A percentile compares a stretch with the other conserved stretches of the same genome.
These are phyloP conservation scores for Amanita exitialis DNA, from an alignment of 768 basidiomycete species.

Conservation along the genomic window DNA sequence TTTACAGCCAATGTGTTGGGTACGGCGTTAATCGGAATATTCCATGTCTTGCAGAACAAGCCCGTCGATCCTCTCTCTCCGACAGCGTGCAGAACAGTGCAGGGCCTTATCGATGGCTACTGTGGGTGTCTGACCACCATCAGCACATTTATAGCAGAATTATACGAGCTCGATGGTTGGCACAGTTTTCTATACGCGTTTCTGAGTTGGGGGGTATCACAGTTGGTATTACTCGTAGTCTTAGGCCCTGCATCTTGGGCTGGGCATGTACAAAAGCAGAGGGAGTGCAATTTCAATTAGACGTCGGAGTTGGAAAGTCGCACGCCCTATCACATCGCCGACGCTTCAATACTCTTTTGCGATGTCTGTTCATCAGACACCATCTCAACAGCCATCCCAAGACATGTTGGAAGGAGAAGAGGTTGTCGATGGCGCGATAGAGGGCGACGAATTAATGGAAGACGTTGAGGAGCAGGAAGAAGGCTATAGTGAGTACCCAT, in stretches of 20 bases:
- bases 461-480: conserved; percentile 67
- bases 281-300: conserved; percentile 36
- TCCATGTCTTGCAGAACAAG: conserved; percentile 61
- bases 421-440: conserved; percentile 41
- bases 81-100: conserved; percentile 60
- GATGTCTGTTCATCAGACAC: conserved; percentile 30
- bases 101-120: conserved; percentile 84
- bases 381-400: conserved; percentile 34
- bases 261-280: conserved; percentile 29
- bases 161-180: conserved; percentile 42
- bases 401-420: conserved; percentile 56
- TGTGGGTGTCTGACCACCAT: conserved; percentile 94
- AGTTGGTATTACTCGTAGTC: conserved; percentile 61
- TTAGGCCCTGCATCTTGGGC: conserved; percentile 56
- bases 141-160: conserved; percentile 85
- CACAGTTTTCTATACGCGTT: conserved; percentile 61
- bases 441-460: conserved; percentile 76
- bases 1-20: conserved; percentile 67
- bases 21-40: conserved; percentile 71
- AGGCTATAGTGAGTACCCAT: conserved; percentile 64
- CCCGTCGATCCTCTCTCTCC: conserved; percentile 28
- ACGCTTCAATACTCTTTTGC: conserved; percentile 12
- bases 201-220: conserved; percentile 60
- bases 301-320: conserved; percentile 27
- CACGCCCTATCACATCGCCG: conserved; percentile 9